Evolutionary conservation across 345 rosid genomes (phyloP), one percentile per base, ranked within the genome.

Genomic region (Corymbia maculata): DNA sequence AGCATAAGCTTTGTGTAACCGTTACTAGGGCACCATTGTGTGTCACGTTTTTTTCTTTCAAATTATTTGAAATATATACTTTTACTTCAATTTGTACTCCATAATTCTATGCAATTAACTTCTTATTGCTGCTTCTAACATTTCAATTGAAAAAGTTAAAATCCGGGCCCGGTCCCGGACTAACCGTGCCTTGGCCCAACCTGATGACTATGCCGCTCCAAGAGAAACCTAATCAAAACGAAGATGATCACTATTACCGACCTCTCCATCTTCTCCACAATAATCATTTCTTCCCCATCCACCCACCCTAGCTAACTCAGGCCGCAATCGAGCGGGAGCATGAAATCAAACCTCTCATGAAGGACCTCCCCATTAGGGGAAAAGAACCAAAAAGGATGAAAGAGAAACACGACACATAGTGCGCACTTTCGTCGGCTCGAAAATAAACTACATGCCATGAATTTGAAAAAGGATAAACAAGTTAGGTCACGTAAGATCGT

Each of bases 121-220:
- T 44, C 19, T 19, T 49, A 36, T 36, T 9, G 8, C 44, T 13
- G 6, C 26, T 61, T 28, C 26, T 19, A 19, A 75, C 22, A 9
- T 75, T 75, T 19, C 42, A 2, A 36, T 36, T 36, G 42, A 2
- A 36, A 36, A 36, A 36, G 42, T 36, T 36, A 36, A 36, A 4
- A 36, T 36, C 42, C 42, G 42, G 42, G 42, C 42, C 42, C 42
- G 0, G 12, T 7, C 2, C 3, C 2, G 0, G 0, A 55, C 12
- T 21, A 55, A 55, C 1, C 1, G 2, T 4, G 28, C 61, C 28
- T 0, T 1, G 0, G 26, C 61, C 1, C 3, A 11, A 55, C 28
- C 0, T 0, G 0, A 55, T 0, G 6, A 55, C 42, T 22, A 55
- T 55, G 28, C 1, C 0, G 0, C 42, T 36, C 42, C 42, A 36